phyloP scores from a whole-genome alignment of 2,329 filamentous ascomycete genomes.

The Colletotrichum shisoi region DNA sequence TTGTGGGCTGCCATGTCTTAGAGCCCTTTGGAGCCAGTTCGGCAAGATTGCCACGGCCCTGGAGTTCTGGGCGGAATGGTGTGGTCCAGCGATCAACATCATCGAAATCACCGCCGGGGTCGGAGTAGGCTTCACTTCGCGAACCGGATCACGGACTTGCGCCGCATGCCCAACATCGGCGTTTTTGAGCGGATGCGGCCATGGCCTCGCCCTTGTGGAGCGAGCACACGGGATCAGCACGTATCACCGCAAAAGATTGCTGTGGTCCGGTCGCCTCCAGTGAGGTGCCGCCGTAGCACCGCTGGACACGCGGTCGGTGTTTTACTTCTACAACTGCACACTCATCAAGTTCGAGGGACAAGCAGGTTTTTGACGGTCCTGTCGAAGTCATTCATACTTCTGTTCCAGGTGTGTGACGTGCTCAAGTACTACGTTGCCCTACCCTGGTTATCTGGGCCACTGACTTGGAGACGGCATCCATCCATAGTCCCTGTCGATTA shows the following conservation, averaged over 20 bases:
- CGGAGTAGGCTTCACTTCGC: constrained; percentile 1
- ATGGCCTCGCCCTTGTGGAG: background rate
- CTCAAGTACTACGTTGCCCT: background rate
- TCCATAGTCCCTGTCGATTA: background rate
- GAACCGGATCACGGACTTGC: background rate
- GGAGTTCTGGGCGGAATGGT: constrained; percentile 5
- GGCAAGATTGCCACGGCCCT: constrained; percentile 17
- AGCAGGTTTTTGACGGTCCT: background rate
- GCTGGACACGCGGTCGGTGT: background rate
- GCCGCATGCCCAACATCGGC: background rate
- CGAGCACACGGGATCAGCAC: constrained; percentile 17
- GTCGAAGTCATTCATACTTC: background rate
- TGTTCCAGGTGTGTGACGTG: background rate
- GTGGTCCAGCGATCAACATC: constrained; percentile 36
- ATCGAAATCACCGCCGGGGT: constrained; percentile 9
- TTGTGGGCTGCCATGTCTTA: constrained; percentile 26
- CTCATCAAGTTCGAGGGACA: background rate
- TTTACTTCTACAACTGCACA: background rate
- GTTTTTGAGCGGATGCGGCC: background rate
- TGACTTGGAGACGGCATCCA: background rate
- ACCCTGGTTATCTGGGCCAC: background rate
- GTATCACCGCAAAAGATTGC: constrained; percentile 26
- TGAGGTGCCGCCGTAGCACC: constrained; percentile 23
- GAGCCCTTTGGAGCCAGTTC: constrained; percentile 5
- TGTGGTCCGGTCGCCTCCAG: constrained; percentile 24